These are phyloP conservation scores for Singerocomus inundabilis DNA, from an alignment of 1,284 basidiomycete genomes.

Conservation along the genomic window DNA sequence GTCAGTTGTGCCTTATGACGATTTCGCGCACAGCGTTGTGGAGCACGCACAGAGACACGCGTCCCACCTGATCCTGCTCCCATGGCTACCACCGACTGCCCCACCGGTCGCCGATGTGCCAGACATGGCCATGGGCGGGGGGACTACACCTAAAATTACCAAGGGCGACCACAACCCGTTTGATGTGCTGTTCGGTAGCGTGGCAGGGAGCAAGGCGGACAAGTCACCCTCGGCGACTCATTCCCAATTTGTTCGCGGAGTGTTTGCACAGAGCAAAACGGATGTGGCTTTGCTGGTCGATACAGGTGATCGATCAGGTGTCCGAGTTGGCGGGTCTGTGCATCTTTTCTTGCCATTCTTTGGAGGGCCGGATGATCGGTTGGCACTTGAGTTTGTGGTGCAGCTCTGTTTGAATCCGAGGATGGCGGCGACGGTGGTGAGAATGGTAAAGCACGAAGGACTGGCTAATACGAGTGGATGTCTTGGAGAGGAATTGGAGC, in stretches of 20 bases:
- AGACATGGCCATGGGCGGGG: not conserved
- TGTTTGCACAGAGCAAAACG: slow-evolving; percentile 68
- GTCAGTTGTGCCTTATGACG: slow-evolving; percentile 65
- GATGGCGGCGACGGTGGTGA: slow-evolving; percentile 67
- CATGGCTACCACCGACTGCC: slow-evolving; percentile 57
- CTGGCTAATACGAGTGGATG: slow-evolving; percentile 15
- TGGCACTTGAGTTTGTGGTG: slow-evolving; percentile 80
- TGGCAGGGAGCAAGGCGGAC: slow-evolving; percentile 4
- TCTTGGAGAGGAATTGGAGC: slow-evolving; percentile 30
- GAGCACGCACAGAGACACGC: slow-evolving; percentile 61
- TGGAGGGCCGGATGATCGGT: slow-evolving; percentile 91
- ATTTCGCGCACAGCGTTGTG: slow-evolving; percentile 66
- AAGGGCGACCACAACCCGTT: slow-evolving; percentile 48
- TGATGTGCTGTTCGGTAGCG: slow-evolving; percentile 55
- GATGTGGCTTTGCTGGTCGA: slow-evolving; percentile 87
- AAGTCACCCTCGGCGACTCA: slow-evolving; percentile 51
- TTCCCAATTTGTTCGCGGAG: slow-evolving; percentile 79
- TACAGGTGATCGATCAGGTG: slow-evolving; percentile 41
- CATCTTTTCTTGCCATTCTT: slow-evolving; percentile 92
- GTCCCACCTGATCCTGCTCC: slow-evolving; percentile 80
- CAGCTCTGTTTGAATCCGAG: slow-evolving; percentile 73
- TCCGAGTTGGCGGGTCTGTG: slow-evolving; percentile 29
- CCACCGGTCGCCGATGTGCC: slow-evolving; percentile 5
- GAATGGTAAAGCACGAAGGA: slow-evolving; percentile 13
- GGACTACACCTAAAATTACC: not conserved